Evolutionary conservation across 345 rosid species (phyloP).

Genomic region (Gossypium stocksii): DNA sequence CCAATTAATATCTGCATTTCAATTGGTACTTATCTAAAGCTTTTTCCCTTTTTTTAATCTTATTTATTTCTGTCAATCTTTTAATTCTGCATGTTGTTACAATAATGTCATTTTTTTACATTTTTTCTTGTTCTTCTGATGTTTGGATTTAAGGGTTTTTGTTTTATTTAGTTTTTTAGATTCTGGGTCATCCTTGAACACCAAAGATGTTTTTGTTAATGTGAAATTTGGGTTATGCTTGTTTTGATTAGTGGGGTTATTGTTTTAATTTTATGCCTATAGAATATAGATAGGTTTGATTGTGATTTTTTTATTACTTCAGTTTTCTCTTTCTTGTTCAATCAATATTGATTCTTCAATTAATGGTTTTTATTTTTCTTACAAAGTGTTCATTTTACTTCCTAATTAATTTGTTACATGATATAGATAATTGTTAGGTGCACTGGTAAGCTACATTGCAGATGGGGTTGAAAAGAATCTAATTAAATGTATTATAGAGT

Average conservation of each 20-base stretch:
- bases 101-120: background rate
- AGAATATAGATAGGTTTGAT: background rate
- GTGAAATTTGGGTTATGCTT: background rate
- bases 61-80: background rate
- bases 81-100: background rate
- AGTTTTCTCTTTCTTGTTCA: background rate
- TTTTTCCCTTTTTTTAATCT: background rate
- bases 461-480: background rate
- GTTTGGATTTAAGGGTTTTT: background rate
- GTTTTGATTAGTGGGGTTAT: background rate
- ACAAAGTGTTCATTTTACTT: background rate
- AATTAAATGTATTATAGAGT: background rate
- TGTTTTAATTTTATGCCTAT: background rate
- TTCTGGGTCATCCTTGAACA: background rate
- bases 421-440: background rate
- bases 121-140: background rate
- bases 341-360: background rate
- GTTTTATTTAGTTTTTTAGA: constrained; percentile 1
- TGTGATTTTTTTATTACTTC: background rate
- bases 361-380: background rate
- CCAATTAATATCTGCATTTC: background rate
- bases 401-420: background rate
- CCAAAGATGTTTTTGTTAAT: background rate
- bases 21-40: constrained; percentile 5
- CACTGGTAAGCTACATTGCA: too few relatives aligned